Base-by-base conservation (phyloP, 495 filamentous ascomycete species). In the Penicillium herquei region DNA sequence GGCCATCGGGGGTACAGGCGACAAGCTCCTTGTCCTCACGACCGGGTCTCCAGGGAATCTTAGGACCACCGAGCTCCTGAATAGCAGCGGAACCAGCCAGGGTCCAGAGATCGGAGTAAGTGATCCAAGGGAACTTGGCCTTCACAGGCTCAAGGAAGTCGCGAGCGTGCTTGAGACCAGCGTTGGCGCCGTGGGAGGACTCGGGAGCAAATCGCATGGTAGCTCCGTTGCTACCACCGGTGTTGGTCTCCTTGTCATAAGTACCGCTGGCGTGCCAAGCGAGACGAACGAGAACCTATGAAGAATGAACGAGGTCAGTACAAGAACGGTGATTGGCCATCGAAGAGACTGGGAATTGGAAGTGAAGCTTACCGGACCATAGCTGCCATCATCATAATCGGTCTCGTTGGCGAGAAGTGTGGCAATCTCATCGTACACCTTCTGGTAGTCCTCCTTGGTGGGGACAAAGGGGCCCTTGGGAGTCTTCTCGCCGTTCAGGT, bases 121-220 rank as follows among this genome's bases (percentile, higher is more conserved):
- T 81, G 78, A 97, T 96, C 94, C 94, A 98, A 45, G 92, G 90
- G 84, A 90, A 90, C 73, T 93, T 83, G 51, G 78, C 77, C 78
- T 97, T 94, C 64, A 97, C 78, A 57, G 90, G 89, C 75, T 96
- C 89, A 26, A 96, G 79, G 82, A 96, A 95, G 77, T 96, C 89
- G 39, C 93, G 87, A 57, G 93, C 94, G 56, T 81, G 75, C 72
- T 89, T 87, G 63, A 98, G 81, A 61, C 94, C 94, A 50, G 93
- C 91, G 63, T 97, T 97, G 71, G 93, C 94, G 60, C 92, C 92
- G 75, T 98, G 94, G 69, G 87, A 88, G 40, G 83, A 81, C 78
- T 97, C 94, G 39, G 94, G 94, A 39, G 86, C 79, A 73, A 98
- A 98, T 71, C 94, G 85, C 94, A 98, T 98, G 62, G 94, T 98